Evolutionary conservation across 768 basidiomycete genomes (phyloP).

Genomic region (Leccinum sublutescens): DNA sequence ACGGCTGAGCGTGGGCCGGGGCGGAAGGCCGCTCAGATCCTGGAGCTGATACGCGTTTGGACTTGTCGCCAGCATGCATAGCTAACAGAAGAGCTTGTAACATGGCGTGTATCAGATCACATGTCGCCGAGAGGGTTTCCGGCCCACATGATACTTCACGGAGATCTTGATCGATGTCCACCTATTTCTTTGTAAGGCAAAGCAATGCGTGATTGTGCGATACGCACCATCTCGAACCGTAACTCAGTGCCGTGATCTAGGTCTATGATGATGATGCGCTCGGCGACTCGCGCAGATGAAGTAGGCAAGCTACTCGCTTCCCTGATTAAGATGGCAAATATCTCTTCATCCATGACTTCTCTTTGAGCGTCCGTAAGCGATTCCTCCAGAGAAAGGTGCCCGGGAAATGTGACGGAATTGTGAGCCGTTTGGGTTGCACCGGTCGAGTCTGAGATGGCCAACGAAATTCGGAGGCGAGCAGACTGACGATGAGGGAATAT

Average conservation of each 20-base stretch:
- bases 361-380: conserved; percentile 59
- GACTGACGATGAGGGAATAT: conserved; percentile 65
- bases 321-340: conserved; percentile 68
- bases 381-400: conserved; percentile 44
- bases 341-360: conserved; percentile 78
- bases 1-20: conserved; percentile 1
- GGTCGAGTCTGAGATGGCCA: conserved; percentile 37
- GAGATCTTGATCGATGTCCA: conserved; percentile 30
- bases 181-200: conserved; percentile 26
- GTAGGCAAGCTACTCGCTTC: conserved; percentile 79
- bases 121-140: conserved; percentile 36
- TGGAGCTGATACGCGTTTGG: conserved; percentile 34
- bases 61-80: conserved; percentile 51
- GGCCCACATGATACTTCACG: conserved; percentile 10
- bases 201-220: neutral
- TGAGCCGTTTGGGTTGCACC: conserved; percentile 35
- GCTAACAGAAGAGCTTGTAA: conserved; percentile 66
- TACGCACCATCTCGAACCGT: conserved; percentile 68
- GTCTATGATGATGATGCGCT: conserved; percentile 73
- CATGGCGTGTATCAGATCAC: conserved; percentile 66
- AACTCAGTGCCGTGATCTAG: conserved; percentile 70
- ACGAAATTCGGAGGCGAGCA: conserved; percentile 60
- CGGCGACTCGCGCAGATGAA: conserved; percentile 74
- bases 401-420: conserved; percentile 35
- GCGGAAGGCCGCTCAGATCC: conserved; percentile 28